Percentiles rank a stretch among this genome's conserved stretches.
Conservation (phyloP, 1,139 yeast genomes). For the Protomyces gravidus region DNA sequence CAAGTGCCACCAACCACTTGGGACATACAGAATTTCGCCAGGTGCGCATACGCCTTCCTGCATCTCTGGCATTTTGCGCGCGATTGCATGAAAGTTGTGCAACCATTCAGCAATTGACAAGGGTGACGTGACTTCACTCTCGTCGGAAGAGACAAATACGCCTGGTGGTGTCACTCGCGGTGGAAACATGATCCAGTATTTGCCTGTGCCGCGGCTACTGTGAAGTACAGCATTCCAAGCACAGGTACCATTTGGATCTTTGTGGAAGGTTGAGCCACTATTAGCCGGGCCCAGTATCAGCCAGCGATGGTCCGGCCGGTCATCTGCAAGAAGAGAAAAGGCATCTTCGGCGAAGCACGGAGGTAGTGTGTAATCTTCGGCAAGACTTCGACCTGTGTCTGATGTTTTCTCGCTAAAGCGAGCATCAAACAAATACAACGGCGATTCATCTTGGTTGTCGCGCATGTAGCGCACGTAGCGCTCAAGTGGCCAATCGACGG, state of each 20-base stretch:
- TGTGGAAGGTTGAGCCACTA: conserved; percentile 85
- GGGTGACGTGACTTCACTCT: conserved; percentile 88
- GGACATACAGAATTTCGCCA: conserved; percentile 83
- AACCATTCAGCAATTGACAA: conserved; percentile 91
- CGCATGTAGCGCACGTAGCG: conserved; percentile 60
- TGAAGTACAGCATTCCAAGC: conserved; percentile 82
- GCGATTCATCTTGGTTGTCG: conserved; percentile 69
- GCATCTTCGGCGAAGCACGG: conserved; percentile 45
- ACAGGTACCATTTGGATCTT: conserved; percentile 83
- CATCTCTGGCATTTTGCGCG: conserved; percentile 46
- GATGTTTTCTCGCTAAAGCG: conserved; percentile 56
- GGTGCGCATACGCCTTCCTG: conserved; percentile 69
- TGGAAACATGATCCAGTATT: conserved; percentile 86
- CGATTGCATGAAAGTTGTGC: conserved; percentile 70
- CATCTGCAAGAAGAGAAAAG: conserved; percentile 42
- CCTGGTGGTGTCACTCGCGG: conserved; percentile 79
- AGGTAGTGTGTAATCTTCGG: conserved; percentile 56
- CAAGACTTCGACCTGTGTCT: conserved; percentile 38
- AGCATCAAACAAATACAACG: conserved; percentile 71
- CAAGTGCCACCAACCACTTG: conserved; percentile 94
- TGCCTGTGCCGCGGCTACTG: conserved; percentile 49
- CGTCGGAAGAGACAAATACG: conserved; percentile 65
- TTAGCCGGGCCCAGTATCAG: conserved; percentile 74
- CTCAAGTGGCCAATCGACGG: conserved; percentile 70
- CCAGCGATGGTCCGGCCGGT: conserved; percentile 90